phyloP scores from a whole-genome alignment of 495 filamentous ascomycete species.

The Penicillium bovifimosum region DNA sequence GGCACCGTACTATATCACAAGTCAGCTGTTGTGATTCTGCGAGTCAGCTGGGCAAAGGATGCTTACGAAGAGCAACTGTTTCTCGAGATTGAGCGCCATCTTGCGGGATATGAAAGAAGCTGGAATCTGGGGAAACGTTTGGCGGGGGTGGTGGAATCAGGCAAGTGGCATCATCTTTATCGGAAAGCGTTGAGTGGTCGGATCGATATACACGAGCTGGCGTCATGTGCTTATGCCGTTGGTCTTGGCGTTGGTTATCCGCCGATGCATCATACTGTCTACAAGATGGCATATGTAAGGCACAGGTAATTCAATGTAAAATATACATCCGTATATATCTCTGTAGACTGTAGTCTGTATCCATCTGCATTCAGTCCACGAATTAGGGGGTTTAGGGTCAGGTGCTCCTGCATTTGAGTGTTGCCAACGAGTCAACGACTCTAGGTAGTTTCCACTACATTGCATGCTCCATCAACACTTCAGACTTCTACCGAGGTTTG shows the following conservation, averaged over 20 bases:
- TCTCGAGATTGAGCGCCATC: conserved; percentile 75
- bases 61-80: conserved; percentile 72
- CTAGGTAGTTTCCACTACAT: no score
- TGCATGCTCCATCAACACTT: no score
- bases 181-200: conserved; percentile 1
- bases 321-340: no score
- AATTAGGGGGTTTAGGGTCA: no score
- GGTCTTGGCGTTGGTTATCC: background rate
- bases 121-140: background rate
- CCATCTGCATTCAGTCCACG: no score
- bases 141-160: conserved; percentile 5
- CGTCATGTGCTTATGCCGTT: conserved; percentile 19
- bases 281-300: no score
- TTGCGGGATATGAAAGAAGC: conserved; percentile 4
- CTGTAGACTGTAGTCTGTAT: no score
- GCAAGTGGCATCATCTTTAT: background rate
- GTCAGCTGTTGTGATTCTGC: conserved; percentile 18
- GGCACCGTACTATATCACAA: conserved; percentile 69
- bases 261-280: no score
- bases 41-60: background rate
- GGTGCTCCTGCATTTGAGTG: no score
- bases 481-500: no score
- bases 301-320: no score
- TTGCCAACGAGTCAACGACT: no score
- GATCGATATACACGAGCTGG: conserved; percentile 3